These are phyloP conservation scores for Bjerkandera adusta DNA, from an alignment of 1,284 basidiomycete species.

Conservation along the genomic window DNA sequence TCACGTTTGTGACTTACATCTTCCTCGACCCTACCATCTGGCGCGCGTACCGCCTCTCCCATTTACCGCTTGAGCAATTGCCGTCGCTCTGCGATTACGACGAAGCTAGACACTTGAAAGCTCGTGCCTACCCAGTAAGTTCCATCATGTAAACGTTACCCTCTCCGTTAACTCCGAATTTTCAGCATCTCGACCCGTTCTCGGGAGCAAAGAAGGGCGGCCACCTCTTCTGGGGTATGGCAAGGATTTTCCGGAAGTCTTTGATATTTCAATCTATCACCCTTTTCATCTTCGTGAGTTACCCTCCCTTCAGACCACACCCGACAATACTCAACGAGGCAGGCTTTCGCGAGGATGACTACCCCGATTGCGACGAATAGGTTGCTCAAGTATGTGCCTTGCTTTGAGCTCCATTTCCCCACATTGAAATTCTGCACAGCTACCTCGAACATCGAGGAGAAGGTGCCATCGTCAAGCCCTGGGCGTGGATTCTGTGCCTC, in stretches of 20 bases:
- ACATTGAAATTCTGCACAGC: slow-evolving; percentile 13
- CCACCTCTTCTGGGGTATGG: slow-evolving; percentile 8
- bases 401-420: not conserved
- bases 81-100: slow-evolving; percentile 50
- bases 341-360: not conserved
- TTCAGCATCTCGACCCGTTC: slow-evolving; percentile 32
- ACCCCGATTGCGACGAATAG: slow-evolving; percentile 36
- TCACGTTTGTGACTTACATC: slow-evolving; percentile 28
- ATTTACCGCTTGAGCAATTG: slow-evolving; percentile 32
- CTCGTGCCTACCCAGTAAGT: slow-evolving; percentile 29
- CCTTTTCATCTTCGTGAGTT: slow-evolving; percentile 11
- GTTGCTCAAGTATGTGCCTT: not conserved
- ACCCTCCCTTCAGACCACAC: not conserved
- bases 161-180: not conserved
- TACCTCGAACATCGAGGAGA: slow-evolving; percentile 41
- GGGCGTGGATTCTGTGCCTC: slow-evolving; percentile 60
- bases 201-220: slow-evolving; percentile 14
- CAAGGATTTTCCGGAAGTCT: slow-evolving; percentile 11
- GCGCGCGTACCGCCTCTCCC: slow-evolving; percentile 27
- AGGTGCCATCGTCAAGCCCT: slow-evolving; percentile 36
- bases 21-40: slow-evolving; percentile 34
- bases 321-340: not conserved
- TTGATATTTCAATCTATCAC: slow-evolving; percentile 18
- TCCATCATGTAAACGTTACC: not conserved
- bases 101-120: slow-evolving; percentile 37